Evolutionary conservation across 768 basidiomycete genomes (phyloP).

Genomic region (Mycena vitilis): DNA sequence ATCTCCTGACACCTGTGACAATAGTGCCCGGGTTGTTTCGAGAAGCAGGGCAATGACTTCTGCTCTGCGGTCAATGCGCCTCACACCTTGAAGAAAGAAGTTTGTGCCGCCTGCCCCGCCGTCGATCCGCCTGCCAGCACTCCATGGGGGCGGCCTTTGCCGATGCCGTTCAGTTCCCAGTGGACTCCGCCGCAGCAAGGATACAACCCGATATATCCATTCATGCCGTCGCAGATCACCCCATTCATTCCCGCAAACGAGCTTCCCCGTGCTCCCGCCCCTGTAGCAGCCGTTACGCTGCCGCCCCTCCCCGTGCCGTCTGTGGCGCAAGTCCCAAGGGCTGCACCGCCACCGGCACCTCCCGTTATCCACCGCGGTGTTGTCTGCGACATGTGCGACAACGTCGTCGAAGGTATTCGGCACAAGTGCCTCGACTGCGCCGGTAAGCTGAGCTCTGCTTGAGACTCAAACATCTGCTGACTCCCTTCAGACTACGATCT

Average conservation of each 20-base stretch:
- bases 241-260: slow-evolving; percentile 28
- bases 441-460: slow-evolving; percentile 52
- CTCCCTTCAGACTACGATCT: slow-evolving; percentile 72
- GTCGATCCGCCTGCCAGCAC: slow-evolving; percentile 2
- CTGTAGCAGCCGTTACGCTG: slow-evolving; percentile 18
- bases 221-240: slow-evolving; percentile 20
- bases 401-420: slow-evolving; percentile 70
- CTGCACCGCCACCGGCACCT: slow-evolving; percentile 40
- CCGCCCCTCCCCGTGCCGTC: slow-evolving; percentile 42
- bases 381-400: slow-evolving; percentile 74
- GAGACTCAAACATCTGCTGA: not conserved
- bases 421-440: slow-evolving; percentile 87
- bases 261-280: slow-evolving; percentile 16
- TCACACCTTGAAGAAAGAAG: slow-evolving; percentile 44
- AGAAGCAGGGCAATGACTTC: slow-evolving; percentile 35
- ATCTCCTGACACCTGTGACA: slow-evolving; percentile 12
- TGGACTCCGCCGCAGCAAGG: slow-evolving; percentile 19
- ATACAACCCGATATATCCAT: slow-evolving; percentile 33
- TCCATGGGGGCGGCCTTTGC: not conserved
- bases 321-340: slow-evolving; percentile 27
- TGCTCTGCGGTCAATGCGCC: slow-evolving; percentile 45
- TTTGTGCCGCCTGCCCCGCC: slow-evolving; percentile 34
- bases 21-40: slow-evolving; percentile 51
- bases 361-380: slow-evolving; percentile 66
- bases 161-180: not conserved